A percentile compares a stretch with the other conserved stretches of the same genome.
These are phyloP conservation scores for Pyrenophora teres DNA, from an alignment of 2,329 filamentous ascomycete species.

Conservation along the genomic window DNA sequence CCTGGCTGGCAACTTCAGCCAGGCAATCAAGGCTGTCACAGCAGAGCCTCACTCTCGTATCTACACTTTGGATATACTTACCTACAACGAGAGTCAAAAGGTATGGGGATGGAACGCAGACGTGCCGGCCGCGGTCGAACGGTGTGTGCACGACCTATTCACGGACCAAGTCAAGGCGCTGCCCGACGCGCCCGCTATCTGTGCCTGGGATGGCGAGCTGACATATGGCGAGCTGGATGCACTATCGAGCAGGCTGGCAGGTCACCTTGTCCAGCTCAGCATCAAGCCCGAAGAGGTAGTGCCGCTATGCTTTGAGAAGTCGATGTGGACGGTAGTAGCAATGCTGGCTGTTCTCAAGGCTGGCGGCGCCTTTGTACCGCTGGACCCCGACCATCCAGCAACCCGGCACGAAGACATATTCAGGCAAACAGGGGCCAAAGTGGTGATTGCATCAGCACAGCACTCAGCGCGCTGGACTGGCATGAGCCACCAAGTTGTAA, in stretches of 20 bases:
- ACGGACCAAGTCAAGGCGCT: too few relatives aligned
- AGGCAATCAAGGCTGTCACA: too few relatives aligned
- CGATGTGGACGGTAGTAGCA: conserved; percentile 35
- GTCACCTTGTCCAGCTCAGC: neutral
- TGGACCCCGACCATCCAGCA: conserved; percentile 39
- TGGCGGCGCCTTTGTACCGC: conserved; percentile 8
- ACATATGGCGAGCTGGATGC: too few relatives aligned
- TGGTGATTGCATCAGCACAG: neutral
- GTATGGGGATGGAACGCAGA: conserved; percentile 2
- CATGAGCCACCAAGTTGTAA: too few relatives aligned
- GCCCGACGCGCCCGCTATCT: too few relatives aligned
- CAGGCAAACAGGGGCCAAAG: too few relatives aligned
- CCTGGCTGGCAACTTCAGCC: too few relatives aligned
- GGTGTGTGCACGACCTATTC: too few relatives aligned
- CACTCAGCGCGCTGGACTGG: neutral
- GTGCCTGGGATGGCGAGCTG: too few relatives aligned
- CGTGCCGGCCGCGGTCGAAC: too few relatives aligned
- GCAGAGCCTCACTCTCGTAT: neutral
- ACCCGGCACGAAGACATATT: conserved; percentile 34
- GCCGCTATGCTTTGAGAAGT: conserved; percentile 38
- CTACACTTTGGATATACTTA: too few relatives aligned
- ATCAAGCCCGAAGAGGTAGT: neutral
- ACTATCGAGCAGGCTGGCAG: neutral
- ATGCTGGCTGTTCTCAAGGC: conserved; percentile 30
- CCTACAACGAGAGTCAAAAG: neutral